phyloP scores from a whole-genome alignment of 108 stramenopile genomes.

The Skeletonema menzelii region DNA sequence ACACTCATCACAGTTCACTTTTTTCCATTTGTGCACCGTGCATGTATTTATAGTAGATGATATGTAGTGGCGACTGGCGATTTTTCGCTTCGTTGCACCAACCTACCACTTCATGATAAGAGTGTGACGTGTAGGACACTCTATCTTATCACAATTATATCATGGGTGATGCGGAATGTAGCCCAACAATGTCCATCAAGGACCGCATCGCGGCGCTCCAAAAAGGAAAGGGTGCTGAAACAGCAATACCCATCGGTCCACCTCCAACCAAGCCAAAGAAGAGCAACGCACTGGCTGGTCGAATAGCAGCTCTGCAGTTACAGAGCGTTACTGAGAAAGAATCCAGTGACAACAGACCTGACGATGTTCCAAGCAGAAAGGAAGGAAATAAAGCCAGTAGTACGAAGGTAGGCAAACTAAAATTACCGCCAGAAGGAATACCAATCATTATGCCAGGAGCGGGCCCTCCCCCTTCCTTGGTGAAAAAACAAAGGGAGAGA shows the following conservation, averaged over 20 bases:
- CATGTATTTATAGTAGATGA: too few species aligned
- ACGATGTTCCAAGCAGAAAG: neutral
- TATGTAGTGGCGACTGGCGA: too few species aligned
- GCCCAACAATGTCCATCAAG: conserved; percentile 18
- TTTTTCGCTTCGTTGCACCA: too few species aligned
- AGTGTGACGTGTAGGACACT: neutral
- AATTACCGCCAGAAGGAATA: conserved; percentile 23
- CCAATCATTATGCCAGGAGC: conserved; percentile 31
- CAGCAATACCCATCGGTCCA: neutral
- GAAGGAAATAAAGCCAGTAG: neutral
- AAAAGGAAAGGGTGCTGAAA: conserved; percentile 9
- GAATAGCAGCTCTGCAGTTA: conserved; percentile 31
- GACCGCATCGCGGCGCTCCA: conserved; percentile 41
- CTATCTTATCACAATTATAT: neutral
- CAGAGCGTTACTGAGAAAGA: conserved; percentile 20
- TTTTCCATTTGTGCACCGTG: too few species aligned
- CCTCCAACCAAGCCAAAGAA: conserved; percentile 8
- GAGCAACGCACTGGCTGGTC: conserved; percentile 12
- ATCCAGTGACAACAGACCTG: neutral
- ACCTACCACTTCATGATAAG: too few species aligned
- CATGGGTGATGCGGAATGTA: conserved; percentile 16
- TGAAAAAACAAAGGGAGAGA: conserved; percentile 26
- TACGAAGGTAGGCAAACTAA: conserved; percentile 19
- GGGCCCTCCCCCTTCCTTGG: conserved; percentile 30
- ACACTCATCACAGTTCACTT: too few species aligned